Conservation (phyloP, 352 stramenopile species). For the Detonula confervacea region DNA sequence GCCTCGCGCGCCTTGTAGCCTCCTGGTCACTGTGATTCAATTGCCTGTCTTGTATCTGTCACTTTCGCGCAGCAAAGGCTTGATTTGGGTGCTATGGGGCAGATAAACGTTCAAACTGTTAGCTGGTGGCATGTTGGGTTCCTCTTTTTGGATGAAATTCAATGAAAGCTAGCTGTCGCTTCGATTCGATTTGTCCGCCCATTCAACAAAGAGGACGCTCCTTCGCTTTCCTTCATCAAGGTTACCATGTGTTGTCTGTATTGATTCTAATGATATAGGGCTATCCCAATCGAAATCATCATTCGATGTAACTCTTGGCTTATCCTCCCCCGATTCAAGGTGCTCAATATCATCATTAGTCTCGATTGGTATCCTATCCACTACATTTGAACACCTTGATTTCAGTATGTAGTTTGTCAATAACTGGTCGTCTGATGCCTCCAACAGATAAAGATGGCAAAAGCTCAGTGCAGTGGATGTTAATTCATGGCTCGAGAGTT, state of each 20-base stretch:
- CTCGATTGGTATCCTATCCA: constrained; percentile 27
- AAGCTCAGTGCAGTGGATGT: constrained; percentile 42
- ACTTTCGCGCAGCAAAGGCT: too few relatives aligned
- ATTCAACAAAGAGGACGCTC: constrained; percentile 29
- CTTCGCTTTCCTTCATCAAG: constrained; percentile 12
- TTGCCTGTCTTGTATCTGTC: too few relatives aligned
- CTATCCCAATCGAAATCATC: constrained; percentile 36
- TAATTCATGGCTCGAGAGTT: constrained; percentile 37
- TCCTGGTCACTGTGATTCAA: too few relatives aligned
- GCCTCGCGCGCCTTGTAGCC: too few relatives aligned
- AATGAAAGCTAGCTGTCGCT: neutral
- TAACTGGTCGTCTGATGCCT: constrained; percentile 9
- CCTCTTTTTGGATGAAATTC: too few relatives aligned
- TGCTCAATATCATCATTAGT: neutral
- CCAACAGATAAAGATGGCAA: constrained; percentile 49
- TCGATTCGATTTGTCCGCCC: constrained; percentile 9
- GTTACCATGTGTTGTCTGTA: neutral
- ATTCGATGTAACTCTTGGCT: neutral
- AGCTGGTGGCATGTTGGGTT: too few relatives aligned
- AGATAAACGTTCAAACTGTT: too few relatives aligned
- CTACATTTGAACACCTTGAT: constrained; percentile 34
- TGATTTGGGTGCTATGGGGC: too few relatives aligned
- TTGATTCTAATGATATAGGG: constrained; percentile 12
- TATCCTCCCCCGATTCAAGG: constrained; percentile 2
- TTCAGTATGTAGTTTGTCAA: constrained; percentile 31